Percentiles rank a stretch among this genome's conserved stretches.
Conservation (phyloP, 257 asterid genomes). For the Jacaranda mimosifolia region DNA sequence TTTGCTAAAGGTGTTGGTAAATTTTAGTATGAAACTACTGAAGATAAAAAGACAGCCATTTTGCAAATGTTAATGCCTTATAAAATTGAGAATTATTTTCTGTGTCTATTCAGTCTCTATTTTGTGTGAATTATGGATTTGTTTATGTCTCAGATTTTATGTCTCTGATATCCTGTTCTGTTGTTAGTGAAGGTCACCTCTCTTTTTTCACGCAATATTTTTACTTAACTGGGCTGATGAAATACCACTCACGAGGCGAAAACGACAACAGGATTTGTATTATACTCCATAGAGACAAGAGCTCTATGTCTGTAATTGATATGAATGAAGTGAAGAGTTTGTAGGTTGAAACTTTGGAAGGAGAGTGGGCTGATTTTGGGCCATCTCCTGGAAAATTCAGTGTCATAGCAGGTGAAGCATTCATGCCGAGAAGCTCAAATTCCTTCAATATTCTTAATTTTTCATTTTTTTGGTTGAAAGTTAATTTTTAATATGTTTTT, state of each 20-base stretch:
- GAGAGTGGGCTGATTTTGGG: slow-evolving; percentile 49
- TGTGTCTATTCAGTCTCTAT: no score
- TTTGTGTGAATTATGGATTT: no score
- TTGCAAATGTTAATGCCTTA: no score
- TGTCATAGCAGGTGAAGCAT: slow-evolving; percentile 55
- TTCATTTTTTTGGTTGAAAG: background rate
- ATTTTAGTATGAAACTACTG: no score
- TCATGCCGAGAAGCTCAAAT: slow-evolving; percentile 41
- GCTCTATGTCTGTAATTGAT: slow-evolving; percentile 46
- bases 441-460: no score
- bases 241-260: slow-evolving; percentile 34
- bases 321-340: slow-evolving; percentile 50
- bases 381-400: slow-evolving; percentile 45
- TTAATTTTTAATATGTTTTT: no score
- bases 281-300: slow-evolving; percentile 54
- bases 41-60: no score
- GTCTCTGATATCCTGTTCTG: no score
- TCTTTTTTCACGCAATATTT: background rate
- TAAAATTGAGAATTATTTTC: no score
- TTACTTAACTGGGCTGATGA: slow-evolving; percentile 47
- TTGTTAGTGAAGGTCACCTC: no score
- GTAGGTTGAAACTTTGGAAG: slow-evolving; percentile 53
- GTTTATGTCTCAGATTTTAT: no score
- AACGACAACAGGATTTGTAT: slow-evolving; percentile 35
- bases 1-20: no score